phyloP scores from a whole-genome alignment of 2,329 filamentous ascomycete species.

The Venturia oleaginea region DNA sequence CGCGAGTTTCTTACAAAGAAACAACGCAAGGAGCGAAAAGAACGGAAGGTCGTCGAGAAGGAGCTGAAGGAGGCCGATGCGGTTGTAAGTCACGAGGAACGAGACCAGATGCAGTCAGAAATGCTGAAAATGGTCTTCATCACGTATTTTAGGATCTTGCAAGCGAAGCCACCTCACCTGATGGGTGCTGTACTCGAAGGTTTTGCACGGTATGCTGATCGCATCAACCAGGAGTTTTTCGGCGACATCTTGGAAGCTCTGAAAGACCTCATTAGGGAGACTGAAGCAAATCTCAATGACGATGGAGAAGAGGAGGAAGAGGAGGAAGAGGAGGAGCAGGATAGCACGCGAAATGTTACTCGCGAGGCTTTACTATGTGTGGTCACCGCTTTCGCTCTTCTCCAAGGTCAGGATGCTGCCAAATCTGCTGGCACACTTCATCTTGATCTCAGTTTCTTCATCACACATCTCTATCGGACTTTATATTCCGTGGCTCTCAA shows the following conservation, averaged over 20 bases:
- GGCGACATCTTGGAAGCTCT: constrained; percentile 90
- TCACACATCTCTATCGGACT: constrained; percentile 82
- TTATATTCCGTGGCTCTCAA: constrained; percentile 71
- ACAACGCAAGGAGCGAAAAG: constrained; percentile 70
- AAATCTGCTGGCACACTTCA: constrained; percentile 73
- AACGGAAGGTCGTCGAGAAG: constrained; percentile 80
- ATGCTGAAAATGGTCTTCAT: constrained; percentile 94
- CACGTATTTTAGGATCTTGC: constrained; percentile 89
- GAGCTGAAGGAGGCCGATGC: constrained; percentile 92
- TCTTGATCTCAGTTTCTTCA: constrained; percentile 92
- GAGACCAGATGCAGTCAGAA: constrained; percentile 89
- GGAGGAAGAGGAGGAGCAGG: constrained; percentile 41
- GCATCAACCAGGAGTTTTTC: constrained; percentile 99
- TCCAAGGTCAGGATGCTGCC: constrained; percentile 86
- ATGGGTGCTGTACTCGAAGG: constrained; percentile 98
- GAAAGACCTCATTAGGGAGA: constrained; percentile 80
- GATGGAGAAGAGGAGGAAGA: constrained; percentile 35
- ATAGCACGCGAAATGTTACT: constrained; percentile 59
- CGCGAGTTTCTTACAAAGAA: constrained; percentile 84
- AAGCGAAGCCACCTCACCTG: constrained; percentile 67
- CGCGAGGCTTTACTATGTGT: constrained; percentile 89
- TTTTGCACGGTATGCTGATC: constrained; percentile 82
- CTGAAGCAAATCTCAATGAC: constrained; percentile 42
- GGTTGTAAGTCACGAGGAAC: constrained; percentile 81
- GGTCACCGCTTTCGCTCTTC: constrained; percentile 90